Evolutionary conservation across 345 rosid genomes (phyloP).

Genomic region (Cardamine occulta): DNA sequence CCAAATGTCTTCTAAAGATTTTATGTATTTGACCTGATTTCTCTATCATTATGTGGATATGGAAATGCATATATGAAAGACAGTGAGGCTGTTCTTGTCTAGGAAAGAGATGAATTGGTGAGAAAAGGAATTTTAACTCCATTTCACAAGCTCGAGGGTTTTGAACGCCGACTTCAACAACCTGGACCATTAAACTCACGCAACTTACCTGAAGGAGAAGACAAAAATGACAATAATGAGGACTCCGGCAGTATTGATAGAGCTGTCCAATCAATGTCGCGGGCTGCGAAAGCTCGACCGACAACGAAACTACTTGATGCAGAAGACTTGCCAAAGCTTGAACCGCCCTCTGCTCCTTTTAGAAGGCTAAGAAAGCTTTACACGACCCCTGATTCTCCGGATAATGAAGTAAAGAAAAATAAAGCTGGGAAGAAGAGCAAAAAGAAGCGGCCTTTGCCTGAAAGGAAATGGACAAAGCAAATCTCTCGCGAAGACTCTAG

Average conservation of each 20-base stretch:
- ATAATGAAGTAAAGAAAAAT: constrained; percentile 53
- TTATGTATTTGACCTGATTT: constrained; percentile 14
- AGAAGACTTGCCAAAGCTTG: constrained; percentile 80
- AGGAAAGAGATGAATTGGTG: constrained; percentile 98
- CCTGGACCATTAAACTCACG: constrained; percentile 54
- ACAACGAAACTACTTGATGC: constrained; percentile 78
- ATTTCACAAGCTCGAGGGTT: constrained; percentile 90
- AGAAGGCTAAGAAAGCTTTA: constrained; percentile 68
- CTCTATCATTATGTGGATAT: constrained; percentile 5
- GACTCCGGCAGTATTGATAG: constrained; percentile 62
- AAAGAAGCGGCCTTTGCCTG: constrained; percentile 85
- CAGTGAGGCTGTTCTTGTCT: constrained; percentile 43
- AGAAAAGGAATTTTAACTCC: constrained; percentile 96
- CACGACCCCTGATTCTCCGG: constrained; percentile 51
- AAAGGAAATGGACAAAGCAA: constrained; percentile 77
- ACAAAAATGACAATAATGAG: constrained; percentile 44
- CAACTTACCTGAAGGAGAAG: constrained; percentile 51
- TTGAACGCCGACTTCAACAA: constrained; percentile 82
- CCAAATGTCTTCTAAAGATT: constrained; percentile 17
- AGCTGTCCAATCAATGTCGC: constrained; percentile 61
- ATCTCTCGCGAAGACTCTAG: constrained; percentile 64
- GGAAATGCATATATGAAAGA: constrained; percentile 12
- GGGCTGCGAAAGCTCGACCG: constrained; percentile 86
- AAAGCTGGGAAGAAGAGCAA: constrained; percentile 49
- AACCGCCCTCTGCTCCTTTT: constrained; percentile 72